Evolutionary conservation across 2,329 filamentous ascomycete species (phyloP), one percentile per base, ranked within the genome.

Genomic region (Coniochaeta hoffmannii): DNA sequence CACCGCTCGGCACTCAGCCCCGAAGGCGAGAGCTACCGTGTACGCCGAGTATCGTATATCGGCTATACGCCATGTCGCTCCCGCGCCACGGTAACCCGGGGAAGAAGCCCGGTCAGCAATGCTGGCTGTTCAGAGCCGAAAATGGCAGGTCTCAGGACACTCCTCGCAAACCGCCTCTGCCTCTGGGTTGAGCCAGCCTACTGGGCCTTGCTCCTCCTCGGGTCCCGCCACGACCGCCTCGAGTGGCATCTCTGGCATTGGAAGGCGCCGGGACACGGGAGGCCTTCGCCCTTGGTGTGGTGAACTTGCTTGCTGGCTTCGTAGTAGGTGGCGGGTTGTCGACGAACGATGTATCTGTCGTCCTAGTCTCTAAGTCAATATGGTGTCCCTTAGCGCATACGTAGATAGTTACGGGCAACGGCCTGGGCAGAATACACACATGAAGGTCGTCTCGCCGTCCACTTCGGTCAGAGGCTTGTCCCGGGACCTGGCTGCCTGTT

Each of bases 301-400:
- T 67, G 59, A 75, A 76, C 58, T 74, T 79, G 8, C 73, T 68
- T 5, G 73, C 72, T 26, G 77, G 68, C 62, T 76, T 83, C 24
- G 77, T 76, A 14, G 79, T 73, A n/a, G 74, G 73, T 1, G 80
- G 71, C 8, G 91, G 92, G 64, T 96, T 89, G 32, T 96, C 90
- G 55, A 96, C 84, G 66, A 96, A 97, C 1, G 89, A 90, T 6
- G 88, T 95, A 66, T 96, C 91, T 11, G 90, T 96, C 24, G 92
- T 96, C 79, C 89, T 93, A 62, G 4, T 55, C 4, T 59, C 12
- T 36, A 52, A 58, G 30, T 51, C 31, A 24, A 0, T 4, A 15
- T 2, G 22, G n/a, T n/a, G n/a, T n/a, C n/a, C n/a, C n/a, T n/a
- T n/a, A n/a, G n/a, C n/a, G n/a, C n/a, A n/a, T n/a, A n/a, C n/a